phyloP scores from a whole-genome alignment of 768 basidiomycete genomes.

The Boletus tomentosulus region DNA sequence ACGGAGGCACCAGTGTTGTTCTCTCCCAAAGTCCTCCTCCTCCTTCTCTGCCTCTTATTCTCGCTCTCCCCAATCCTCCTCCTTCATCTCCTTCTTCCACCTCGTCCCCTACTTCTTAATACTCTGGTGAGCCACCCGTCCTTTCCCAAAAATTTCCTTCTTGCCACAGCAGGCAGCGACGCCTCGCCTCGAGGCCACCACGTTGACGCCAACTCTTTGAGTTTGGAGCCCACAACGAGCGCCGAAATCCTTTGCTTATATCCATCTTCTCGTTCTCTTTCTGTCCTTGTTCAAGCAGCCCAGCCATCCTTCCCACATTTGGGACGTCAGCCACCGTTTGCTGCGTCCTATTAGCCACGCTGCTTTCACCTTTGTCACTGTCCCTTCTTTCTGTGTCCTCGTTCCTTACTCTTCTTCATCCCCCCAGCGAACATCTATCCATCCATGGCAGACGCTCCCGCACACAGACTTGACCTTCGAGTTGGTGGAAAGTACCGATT shows the following conservation, averaged over 20 bases:
- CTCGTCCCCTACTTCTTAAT: constrained; percentile 4
- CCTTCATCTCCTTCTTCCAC: constrained; percentile 14
- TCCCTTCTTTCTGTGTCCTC: constrained; percentile 7
- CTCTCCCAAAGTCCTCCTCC: constrained; percentile 34
- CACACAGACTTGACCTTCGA: constrained; percentile 76
- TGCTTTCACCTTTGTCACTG: constrained; percentile 23
- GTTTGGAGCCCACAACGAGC: constrained; percentile 4
- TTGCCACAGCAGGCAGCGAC: constrained; percentile 11
- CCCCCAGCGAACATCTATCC: constrained; percentile 12
- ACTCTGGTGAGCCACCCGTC: constrained; percentile 24
- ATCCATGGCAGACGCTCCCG: constrained; percentile 69
- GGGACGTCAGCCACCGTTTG: constrained; percentile 35
- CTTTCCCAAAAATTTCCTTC: not conserved
- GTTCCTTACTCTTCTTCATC: constrained; percentile 15
- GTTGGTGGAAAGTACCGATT: constrained; percentile 96
- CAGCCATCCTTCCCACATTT: constrained; percentile 6
- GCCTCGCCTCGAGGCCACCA: constrained; percentile 28
- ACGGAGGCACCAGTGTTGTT: constrained; percentile 44
- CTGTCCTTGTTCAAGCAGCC: not conserved
- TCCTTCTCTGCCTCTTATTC: constrained; percentile 27
- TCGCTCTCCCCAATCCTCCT: constrained; percentile 26
- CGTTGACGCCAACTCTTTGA: constrained; percentile 18
- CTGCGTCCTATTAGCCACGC: constrained; percentile 28
- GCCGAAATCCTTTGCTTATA: not conserved
- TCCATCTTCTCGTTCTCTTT: not conserved